These are phyloP conservation scores for Aspergillus quadricinctus DNA, from an alignment of 2,329 filamentous ascomycete species.

Conservation along the genomic window DNA sequence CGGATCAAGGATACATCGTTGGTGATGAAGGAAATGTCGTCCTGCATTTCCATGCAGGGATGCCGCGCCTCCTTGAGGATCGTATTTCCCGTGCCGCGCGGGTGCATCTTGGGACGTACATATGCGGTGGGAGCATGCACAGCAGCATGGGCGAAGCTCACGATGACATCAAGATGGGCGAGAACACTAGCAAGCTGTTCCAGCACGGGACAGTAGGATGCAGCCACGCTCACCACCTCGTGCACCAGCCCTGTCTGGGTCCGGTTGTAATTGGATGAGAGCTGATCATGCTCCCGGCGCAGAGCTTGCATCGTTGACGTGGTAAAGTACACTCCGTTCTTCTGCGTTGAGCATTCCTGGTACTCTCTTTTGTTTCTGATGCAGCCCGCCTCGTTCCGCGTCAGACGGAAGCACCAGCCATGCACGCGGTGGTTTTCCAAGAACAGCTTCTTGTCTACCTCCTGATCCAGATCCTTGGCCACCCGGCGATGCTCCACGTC, in stretches of 20 bases:
- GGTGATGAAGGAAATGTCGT: conserved; percentile 97
- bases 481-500: conserved; percentile 73
- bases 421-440: conserved; percentile 94
- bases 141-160: conserved; percentile 87
- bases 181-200: conserved; percentile 84
- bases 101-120: conserved; percentile 83
- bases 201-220: conserved; percentile 89
- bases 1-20: conserved; percentile 85
- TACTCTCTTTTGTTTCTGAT: conserved; percentile 90
- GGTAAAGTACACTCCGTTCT: conserved; percentile 98
- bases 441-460: conserved; percentile 97
- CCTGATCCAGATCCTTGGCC: conserved; percentile 77
- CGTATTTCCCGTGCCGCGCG: conserved; percentile 81
- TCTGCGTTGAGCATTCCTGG: conserved; percentile 94
- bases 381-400: conserved; percentile 81
- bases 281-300: conserved; percentile 86
- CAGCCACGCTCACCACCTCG: conserved; percentile 88
- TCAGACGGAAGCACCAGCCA: conserved; percentile 93
- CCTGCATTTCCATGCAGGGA: conserved; percentile 97
- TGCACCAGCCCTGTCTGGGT: conserved; percentile 87
- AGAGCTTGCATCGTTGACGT: conserved; percentile 74
- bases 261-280: conserved; percentile 90
- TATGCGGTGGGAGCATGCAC: conserved; percentile 91
- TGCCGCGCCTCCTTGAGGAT: conserved; percentile 90
- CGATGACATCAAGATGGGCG: conserved; percentile 90